phyloP scores from a whole-genome alignment of 2,329 filamentous ascomycete genomes.

The Huntiella abstrusa region DNA sequence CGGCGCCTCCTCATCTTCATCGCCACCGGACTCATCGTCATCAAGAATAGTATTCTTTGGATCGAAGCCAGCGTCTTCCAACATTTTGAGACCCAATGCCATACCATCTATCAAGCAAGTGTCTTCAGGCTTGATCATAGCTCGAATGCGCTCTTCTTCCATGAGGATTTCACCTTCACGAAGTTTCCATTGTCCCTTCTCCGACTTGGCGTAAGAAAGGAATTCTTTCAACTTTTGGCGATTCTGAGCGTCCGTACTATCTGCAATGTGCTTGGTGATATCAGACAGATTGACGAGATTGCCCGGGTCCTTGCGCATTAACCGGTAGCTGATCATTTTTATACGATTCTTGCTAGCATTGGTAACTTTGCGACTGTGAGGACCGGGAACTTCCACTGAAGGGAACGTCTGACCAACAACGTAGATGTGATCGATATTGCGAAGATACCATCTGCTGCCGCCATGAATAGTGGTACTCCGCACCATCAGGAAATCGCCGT shows the following conservation, averaged over 20 bases:
- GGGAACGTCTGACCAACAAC: conserved; percentile 88
- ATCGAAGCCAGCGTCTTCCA: conserved; percentile 79
- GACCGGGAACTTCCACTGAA: conserved; percentile 77
- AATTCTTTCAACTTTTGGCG: conserved; percentile 96
- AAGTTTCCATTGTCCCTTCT: conserved; percentile 68
- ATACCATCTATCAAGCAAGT: conserved; percentile 89
- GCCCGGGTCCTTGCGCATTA: conserved; percentile 58
- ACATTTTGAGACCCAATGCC: conserved; percentile 82
- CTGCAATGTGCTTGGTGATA: conserved; percentile 80
- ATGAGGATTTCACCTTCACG: conserved; percentile 54
- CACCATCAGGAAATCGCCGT: conserved; percentile 72
- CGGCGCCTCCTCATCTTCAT: conserved; percentile 21
- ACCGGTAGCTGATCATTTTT: conserved; percentile 85
- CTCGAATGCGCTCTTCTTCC: conserved; percentile 61
- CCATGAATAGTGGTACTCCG: conserved; percentile 60
- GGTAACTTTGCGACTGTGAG: conserved; percentile 85
- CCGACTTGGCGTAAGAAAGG: conserved; percentile 71
- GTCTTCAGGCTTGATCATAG: conserved; percentile 88
- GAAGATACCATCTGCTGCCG: conserved; percentile 66
- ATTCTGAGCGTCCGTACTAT: conserved; percentile 87
- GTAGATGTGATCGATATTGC: conserved; percentile 78
- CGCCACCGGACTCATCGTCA: conserved; percentile 37
- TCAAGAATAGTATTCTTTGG: conserved; percentile 40
- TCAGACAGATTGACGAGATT: conserved; percentile 57
- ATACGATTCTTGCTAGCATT: conserved; percentile 93